Percentiles rank a stretch among this genome's conserved stretches.
These are phyloP conservation scores for Ajuga reptans DNA, from an alignment of 305 asterid species.

Conservation along the genomic window DNA sequence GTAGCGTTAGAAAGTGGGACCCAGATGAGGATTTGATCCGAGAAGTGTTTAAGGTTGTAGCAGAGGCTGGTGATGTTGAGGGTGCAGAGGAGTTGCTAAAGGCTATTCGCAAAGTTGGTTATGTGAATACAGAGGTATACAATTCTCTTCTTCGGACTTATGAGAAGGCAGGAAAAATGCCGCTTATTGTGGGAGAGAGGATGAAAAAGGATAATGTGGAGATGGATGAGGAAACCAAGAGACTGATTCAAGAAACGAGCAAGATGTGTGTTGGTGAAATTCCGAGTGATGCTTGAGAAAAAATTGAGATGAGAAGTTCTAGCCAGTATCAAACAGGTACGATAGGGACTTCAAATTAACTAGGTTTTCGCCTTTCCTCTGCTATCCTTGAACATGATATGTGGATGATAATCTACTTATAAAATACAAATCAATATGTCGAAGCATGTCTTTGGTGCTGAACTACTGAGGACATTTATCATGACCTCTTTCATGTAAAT, in stretches of 20 bases:
- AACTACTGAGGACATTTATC: too few relatives aligned
- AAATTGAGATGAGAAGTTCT: too few relatives aligned
- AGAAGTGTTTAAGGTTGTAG: constrained; percentile 44
- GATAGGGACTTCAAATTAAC: too few relatives aligned
- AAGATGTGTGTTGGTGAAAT: constrained; percentile 62
- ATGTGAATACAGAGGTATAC: constrained; percentile 48
- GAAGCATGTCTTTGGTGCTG: too few relatives aligned
- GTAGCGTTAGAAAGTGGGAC: constrained; percentile 59
- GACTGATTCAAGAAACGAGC: constrained; percentile 47
- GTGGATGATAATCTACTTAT: too few relatives aligned
- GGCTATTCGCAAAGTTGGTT: constrained; percentile 47
- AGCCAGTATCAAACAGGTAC: too few relatives aligned
- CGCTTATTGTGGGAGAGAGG: constrained; percentile 68
- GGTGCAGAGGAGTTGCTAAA: constrained; percentile 56
- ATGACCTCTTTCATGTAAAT: too few relatives aligned
- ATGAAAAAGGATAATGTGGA: constrained; percentile 65
- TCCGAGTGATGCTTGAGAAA: background rate
- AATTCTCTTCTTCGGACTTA: constrained; percentile 62
- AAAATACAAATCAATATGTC: too few relatives aligned
- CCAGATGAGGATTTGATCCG: constrained; percentile 48
- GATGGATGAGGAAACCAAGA: constrained; percentile 51
- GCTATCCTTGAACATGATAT: too few relatives aligned
- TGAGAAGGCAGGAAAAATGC: constrained; percentile 69
- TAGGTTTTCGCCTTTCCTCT: too few relatives aligned
- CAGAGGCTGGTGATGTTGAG: constrained; percentile 53